Base-by-base conservation (phyloP, 2,329 filamentous ascomycete genomes). In the Periconia macrospinosa region DNA sequence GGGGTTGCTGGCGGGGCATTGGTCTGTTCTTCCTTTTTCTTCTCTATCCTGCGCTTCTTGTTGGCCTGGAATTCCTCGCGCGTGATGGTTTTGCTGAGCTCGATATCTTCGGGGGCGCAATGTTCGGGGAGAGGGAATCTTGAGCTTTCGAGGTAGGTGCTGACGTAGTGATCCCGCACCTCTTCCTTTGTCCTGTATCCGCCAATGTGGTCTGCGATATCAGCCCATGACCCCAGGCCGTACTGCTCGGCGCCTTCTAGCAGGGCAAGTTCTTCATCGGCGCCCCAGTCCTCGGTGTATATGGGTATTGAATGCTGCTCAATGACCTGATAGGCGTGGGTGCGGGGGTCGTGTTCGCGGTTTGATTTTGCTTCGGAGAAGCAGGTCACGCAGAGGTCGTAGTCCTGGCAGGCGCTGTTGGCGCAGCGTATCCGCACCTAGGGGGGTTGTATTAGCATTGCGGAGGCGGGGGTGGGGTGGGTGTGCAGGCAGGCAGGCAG, bases 271-370 rank as follows among this genome's bases (percentile, higher is more conserved):
- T 99, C 94, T 72, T 99, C 94, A 70, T 99, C 94, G 20, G 94
- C 94, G 13, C 94, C 94, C 94, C 94, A 99, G 69, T 96, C 92
- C 53, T 86, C 84, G 61, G 92, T 88, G 68, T 96, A 99, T 54
- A 99, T 97, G 1, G 94, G 94, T 47, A 99, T 96, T 0, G 93
- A 97, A 70, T 99, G 96, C 68, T 97, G 94, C 74, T 99, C 94
- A 61, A 99, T 97, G 33, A 99, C 94, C 58, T 91, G 89, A 73
- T 88, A 99, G 14, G 91, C 81, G 75, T 99, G 94, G 13, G 89
- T 90, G 6, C 86, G 83, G 8, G 94, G 93, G 61, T 95, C 87
- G 74, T 99, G 94, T 52, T 89, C 87, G 65, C 91, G 90, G 58
- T 90, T 91, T 44, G 84, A 81, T 66, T 91, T 85, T 59, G 91